Percentiles rank a stretch among this genome's conserved stretches.
phyloP scores from a whole-genome alignment of 805 yeast species.

The Kuraishia piskuri region DNA sequence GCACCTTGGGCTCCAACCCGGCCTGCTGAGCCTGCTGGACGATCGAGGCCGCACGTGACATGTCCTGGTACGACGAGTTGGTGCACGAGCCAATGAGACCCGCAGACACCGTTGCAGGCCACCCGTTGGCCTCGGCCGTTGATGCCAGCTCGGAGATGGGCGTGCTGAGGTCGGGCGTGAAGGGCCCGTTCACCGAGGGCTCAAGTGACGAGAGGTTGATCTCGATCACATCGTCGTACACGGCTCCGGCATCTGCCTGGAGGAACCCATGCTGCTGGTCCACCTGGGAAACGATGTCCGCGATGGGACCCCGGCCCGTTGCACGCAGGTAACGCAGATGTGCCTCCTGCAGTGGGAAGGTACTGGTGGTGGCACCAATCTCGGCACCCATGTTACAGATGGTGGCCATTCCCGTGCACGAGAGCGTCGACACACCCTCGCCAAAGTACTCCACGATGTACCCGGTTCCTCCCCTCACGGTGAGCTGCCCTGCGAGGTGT shows the following conservation, averaged over 20 bases:
- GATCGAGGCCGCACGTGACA: conserved; percentile 91
- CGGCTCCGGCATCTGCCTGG: conserved; percentile 79
- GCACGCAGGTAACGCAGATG: conserved; percentile 58
- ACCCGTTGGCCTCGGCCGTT: conserved; percentile 60
- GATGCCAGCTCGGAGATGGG: conserved; percentile 77
- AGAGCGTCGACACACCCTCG: conserved; percentile 79
- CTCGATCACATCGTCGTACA: conserved; percentile 89
- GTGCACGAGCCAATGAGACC: conserved; percentile 98
- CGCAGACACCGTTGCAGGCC: conserved; percentile 85
- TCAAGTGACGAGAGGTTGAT: conserved; percentile 80
- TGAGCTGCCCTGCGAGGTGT: conserved; percentile 81
- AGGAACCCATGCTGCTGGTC: conserved; percentile 49
- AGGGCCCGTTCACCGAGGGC: conserved; percentile 96
- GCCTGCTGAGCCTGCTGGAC: conserved; percentile 79
- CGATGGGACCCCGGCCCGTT: conserved; percentile 77
- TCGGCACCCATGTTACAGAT: conserved; percentile 99
- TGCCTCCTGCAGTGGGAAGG: conserved; percentile 76
- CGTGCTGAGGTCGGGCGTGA: conserved; percentile 96
- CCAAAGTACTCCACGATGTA: conserved; percentile 95
- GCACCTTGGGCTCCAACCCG: conserved; percentile 84
- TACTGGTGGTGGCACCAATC: conserved; percentile 97
- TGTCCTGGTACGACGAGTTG: conserved; percentile 96
- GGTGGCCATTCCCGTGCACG: conserved; percentile 99
- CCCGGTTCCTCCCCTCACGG: conserved; percentile 98
- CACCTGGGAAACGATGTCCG: conserved; percentile 54